Conservation (phyloP, 1,284 basidiomycete genomes). For the Ganoderma boninense region DNA sequence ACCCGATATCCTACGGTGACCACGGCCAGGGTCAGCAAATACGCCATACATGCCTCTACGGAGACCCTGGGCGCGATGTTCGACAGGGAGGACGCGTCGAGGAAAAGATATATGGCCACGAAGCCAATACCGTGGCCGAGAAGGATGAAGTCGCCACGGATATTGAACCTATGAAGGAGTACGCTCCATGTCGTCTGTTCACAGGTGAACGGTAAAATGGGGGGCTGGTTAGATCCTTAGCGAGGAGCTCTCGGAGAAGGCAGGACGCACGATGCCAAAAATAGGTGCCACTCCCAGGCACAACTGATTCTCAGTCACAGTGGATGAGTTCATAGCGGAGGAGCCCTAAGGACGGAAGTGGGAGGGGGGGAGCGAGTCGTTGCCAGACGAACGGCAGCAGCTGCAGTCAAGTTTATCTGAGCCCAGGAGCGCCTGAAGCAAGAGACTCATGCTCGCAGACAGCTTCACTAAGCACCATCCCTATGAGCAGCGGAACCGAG, state of each 20-base stretch:
- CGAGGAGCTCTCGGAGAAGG: not conserved
- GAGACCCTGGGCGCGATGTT: not conserved
- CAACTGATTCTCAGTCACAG: not conserved
- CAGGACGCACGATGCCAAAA: not conserved
- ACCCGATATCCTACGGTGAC: conserved; percentile 11
- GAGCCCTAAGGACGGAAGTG: too few species aligned
- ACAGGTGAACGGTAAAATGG: too few species aligned
- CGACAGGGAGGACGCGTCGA: not conserved
- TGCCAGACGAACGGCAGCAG: too few species aligned
- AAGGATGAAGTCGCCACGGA: not conserved
- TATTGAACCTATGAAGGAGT: not conserved
- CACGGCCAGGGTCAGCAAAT: not conserved
- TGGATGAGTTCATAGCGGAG: too few species aligned
- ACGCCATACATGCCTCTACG: not conserved
- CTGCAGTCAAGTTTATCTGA: too few species aligned
- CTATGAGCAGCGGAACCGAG: too few species aligned
- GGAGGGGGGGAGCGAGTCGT: too few species aligned
- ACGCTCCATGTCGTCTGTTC: not conserved
- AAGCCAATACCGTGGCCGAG: not conserved
- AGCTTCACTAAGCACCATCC: too few species aligned
- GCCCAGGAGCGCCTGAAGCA: too few species aligned
- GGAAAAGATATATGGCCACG: not conserved
- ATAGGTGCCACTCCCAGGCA: not conserved
- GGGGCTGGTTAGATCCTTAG: too few species aligned
- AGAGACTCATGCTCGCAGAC: too few species aligned